Base-by-base conservation (phyloP, 495 filamentous ascomycete genomes). In the Xylaria grammica region DNA sequence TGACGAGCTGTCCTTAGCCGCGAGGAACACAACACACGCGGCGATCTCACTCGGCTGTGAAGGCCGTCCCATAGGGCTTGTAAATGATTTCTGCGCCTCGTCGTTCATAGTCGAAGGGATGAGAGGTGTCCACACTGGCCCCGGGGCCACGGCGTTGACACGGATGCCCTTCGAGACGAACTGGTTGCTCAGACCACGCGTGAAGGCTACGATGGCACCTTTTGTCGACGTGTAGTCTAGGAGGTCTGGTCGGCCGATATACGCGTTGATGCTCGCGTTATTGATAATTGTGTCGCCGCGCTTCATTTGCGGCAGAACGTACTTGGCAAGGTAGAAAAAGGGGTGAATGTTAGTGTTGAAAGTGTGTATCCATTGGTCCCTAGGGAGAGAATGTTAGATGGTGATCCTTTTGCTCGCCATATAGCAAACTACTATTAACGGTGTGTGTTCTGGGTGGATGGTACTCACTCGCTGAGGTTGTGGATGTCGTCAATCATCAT, bases 221-320 rank as follows among this genome's bases (percentile, higher is more conserved):
- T 96, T 96, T 44, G 87, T 90, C 9, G 89, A 85, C 2, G 91
- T 93, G 78, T 96, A 95, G 77, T 97, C 92, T 29, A 96, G 84
- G 1, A 96, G 84, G 70, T 95, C 91, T 0, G 88, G 88, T 15
- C 90, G 89, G 34, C 91, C 91, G 64, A 92, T 86, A 79, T 94
- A 96, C 32, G 88, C 89, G 75, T 95, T 95, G 60, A 95, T 91
- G 63, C 77, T 82, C 49, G 90, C 88, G 75, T 90, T 92, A 75
- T 94, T 94, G 81, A 95, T 93, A 73, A 96, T 93, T 24, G 86
- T 89, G 59, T 85, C 84, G 36, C 91, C 91, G n/a, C 75, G 75
- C 73, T 86, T 86, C 86, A 96, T 88, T 76, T 93, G 89, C 1
- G 86, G 88, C 24, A 94, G 80, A 19, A 80, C 78, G 73, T 94